Base-by-base conservation (phyloP, 805 yeast species). In the Pichia rugopelliculosa region DNA sequence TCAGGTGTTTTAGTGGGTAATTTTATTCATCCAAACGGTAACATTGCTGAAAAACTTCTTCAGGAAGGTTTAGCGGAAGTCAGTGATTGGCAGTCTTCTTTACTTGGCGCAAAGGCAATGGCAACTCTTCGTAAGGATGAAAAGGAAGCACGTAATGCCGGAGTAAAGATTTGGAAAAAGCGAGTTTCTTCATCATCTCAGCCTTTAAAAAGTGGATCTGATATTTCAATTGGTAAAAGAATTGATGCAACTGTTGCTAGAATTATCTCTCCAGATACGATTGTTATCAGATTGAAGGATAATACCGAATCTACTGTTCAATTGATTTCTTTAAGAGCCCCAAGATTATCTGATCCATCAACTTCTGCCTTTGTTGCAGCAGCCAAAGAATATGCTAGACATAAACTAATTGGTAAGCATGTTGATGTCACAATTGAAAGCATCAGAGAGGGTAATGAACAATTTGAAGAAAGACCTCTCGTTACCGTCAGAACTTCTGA, bases 371-470 rank as follows among this genome's bases (percentile, higher is more conserved):
- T 78, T 60, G 80, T 76, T 20, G 73, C 77, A 18, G 72, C 73
- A 51, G 88, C 93, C n/a, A 76, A 76, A 53, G 96, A 87, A 60
- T 87, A 75, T 62, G 82, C 78, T 10, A 76, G 96, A 59, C 74
- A 77, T 47, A 74, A 75, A 52, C 69, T 74, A 36, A 83, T 85
- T 60, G 96, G 95, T 40, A 84, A 84, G 60, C 71, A 72, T 41
- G 87, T 83, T n/a, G 64, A 70, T 12, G 68, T 84, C 34, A 68
- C 67, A 21, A 72, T 86, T 9, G 88, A 84, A 48, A 84, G 86
- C 4, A 71, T 76, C 54, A 74, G 93, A 55, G 76, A 76, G 25
- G 77, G 75, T 47, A 73, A 79, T 44, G 79, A 80, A 23, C 77
- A 75, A 44, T 75, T 74, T 55, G 90, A 82, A 36, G 80, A 79